phyloP scores from a whole-genome alignment of 108 stramenopile species.

The Pseudonitzschia multiseries region DNA sequence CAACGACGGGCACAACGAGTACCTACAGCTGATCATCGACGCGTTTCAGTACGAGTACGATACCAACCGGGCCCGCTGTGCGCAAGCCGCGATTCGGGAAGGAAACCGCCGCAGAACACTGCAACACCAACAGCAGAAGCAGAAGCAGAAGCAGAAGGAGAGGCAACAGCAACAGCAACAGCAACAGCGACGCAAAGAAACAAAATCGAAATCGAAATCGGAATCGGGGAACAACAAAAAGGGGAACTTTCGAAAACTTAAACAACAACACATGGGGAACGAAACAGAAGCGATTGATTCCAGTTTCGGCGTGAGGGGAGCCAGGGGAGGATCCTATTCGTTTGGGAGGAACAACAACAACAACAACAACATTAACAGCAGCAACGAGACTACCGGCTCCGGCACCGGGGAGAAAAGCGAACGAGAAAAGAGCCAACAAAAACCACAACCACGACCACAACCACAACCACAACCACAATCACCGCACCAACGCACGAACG shows the following conservation, averaged over 20 bases:
- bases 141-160: not conserved
- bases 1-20: conserved; percentile 34
- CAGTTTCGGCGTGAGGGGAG: no score
- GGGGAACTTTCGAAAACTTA: no score
- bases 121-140: not conserved
- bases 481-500: not conserved
- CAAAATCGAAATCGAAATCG: not conserved
- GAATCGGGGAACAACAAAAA: no score
- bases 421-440: no score
- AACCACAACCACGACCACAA: no score
- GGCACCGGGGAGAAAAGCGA: no score
- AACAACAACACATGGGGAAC: no score
- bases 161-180: not conserved
- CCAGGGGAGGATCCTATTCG: no score
- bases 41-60: conserved; percentile 65
- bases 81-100: not conserved
- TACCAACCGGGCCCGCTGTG: conserved; percentile 34
- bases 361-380: no score
- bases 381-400: no score
- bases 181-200: not conserved
- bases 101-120: not conserved
- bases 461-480: not conserved
- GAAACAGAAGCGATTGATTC: no score
- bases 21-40: conserved; percentile 44
- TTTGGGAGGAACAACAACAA: no score